Conservation (phyloP, 495 filamentous ascomycete genomes). For the Aspergillus incahuasiensis region DNA sequence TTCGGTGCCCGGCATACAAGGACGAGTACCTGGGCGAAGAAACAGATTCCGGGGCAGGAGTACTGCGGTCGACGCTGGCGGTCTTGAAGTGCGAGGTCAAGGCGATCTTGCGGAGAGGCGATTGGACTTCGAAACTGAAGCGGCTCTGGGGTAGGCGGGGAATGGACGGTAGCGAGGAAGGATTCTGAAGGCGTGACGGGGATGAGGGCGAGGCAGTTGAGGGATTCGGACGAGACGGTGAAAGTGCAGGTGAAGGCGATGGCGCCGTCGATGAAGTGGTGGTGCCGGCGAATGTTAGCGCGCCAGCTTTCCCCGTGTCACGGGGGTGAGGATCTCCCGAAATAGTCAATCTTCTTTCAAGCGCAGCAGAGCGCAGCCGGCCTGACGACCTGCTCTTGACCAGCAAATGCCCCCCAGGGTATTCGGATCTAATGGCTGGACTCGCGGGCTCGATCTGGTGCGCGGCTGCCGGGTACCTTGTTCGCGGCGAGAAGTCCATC, state of each 20-base stretch:
- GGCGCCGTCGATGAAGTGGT: constrained; percentile 11
- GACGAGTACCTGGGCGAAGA: constrained; percentile 15
- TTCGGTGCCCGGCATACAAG: constrained; percentile 21
- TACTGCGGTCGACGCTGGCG: constrained; percentile 15
- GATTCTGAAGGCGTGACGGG: constrained; percentile 8
- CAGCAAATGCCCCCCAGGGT: background rate
- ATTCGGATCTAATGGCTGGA: background rate
- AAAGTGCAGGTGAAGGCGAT: background rate
- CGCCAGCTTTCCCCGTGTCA: constrained; percentile 24
- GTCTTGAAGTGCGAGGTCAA: constrained; percentile 18
- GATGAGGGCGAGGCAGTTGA: constrained; percentile 12
- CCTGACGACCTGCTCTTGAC: background rate
- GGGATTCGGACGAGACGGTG: constrained; percentile 3
- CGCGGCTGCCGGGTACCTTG: background rate
- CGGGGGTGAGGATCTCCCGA: constrained; percentile 24
- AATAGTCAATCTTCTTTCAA: constrained; percentile 12
- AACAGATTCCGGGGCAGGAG: constrained; percentile 7
- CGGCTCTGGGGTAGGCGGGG: constrained; percentile 22
- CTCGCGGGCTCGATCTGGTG: background rate
- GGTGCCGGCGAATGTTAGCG: constrained; percentile 23
- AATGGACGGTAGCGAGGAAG: constrained; percentile 4
- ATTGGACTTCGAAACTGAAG: constrained; percentile 24
- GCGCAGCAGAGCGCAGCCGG: constrained; percentile 2
- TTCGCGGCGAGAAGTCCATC: constrained; percentile 5
- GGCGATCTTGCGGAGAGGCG: constrained; percentile 20